Evolutionary conservation across 257 asterid species (phyloP), one percentile per base, ranked within the genome.

Genomic region (Solanum piurae): DNA sequence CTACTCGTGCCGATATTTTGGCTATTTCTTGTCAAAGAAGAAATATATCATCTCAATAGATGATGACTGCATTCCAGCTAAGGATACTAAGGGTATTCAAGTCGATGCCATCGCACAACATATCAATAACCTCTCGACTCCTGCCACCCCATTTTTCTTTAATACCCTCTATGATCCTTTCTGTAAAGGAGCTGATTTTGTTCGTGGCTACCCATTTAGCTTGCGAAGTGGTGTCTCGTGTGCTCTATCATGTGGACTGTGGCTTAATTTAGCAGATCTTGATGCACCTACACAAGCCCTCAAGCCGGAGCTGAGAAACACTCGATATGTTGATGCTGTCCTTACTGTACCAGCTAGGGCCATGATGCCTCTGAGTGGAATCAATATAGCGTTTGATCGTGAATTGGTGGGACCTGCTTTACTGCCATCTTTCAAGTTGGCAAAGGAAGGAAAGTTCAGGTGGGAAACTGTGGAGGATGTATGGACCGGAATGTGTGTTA

Each of bases 251-350:
- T 94, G 98, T 83, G 99, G 99, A 49, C 90, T 95, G 52, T 96
- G 99, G 98, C 98, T 96, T 38, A 95, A 96, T 66, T 90, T 96
- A 89, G 98, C 99, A 3, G 99, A 96, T 84, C 93, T 88, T 74
- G 99, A 96, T 76, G 98, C 99, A 6, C 99, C 99, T 16, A 95
- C 99, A 1, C 99, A 96, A 89, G 98, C 96, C 74, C 96, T 96
- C 49, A 95, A 95, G 87, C 95, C 95, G 0, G 86, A 55, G 5
- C 88, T 84, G 88, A 95, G 93, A 89, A 96, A 96, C 84, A 71
- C 93, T 21, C 90, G 96, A 89, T 96, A 93, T 64, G 98, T 96
- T 49, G 96, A 95, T 89, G 96, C 98, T 31, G 98, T 96, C 88
- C 96, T 96, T 25, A 95, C 99, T 2, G 92, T 96, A 12, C 98